Conservation (phyloP, 306 rosid species). For the Cucurbita moschata region DNA sequence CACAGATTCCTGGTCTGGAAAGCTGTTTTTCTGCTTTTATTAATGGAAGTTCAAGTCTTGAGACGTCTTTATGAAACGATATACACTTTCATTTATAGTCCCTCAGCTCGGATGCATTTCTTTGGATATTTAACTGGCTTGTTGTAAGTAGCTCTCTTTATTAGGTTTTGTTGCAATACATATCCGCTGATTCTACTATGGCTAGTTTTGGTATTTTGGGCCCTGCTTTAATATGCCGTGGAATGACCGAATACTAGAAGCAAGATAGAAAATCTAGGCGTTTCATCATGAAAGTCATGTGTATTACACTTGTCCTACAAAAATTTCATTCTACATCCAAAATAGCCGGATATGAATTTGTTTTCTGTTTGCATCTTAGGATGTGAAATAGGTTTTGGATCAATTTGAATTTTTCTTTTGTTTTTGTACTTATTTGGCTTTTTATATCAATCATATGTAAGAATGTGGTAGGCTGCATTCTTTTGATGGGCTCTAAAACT, state of each 20-base stretch:
- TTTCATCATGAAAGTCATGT: neutral
- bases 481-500: neutral
- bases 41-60: slow-evolving; percentile 69
- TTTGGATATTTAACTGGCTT: slow-evolving; percentile 70
- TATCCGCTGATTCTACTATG: neutral
- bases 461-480: neutral
- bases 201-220: neutral
- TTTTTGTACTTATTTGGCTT: neutral
- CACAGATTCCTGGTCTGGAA: slow-evolving; percentile 37
- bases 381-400: neutral
- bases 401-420: neutral
- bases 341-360: neutral
- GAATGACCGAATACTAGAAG: neutral
- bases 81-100: slow-evolving; percentile 57
- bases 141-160: slow-evolving; percentile 40
- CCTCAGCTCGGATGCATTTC: slow-evolving; percentile 73
- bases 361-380: neutral
- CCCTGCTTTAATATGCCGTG: neutral
- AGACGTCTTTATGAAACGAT: slow-evolving; percentile 59
- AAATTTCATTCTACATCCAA: neutral
- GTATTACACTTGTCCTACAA: neutral
- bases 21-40: slow-evolving; percentile 58
- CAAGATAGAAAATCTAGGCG: neutral
- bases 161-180: neutral
- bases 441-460: neutral